Percentiles rank a stretch among this genome's conserved stretches.
phyloP scores from a whole-genome alignment of 2,329 filamentous ascomycete genomes.

The Fonsecaea erecta region DNA sequence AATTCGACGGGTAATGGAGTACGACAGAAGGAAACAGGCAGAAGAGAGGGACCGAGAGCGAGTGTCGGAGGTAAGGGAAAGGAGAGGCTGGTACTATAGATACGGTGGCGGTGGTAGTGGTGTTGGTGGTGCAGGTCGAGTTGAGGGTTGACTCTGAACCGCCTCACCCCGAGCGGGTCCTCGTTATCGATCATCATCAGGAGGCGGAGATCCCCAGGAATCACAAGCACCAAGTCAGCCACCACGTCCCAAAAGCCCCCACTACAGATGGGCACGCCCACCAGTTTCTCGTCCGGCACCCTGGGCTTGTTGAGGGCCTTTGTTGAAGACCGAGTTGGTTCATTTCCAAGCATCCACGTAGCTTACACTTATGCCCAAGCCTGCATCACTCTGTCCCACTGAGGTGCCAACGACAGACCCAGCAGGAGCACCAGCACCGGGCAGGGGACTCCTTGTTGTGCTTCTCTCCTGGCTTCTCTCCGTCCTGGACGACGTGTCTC shows the following conservation, averaged over 20 bases:
- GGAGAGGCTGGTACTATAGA: conserved; percentile 2
- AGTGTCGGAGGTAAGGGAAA: conserved; percentile 14
- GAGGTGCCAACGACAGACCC: background rate
- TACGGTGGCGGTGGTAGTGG: background rate
- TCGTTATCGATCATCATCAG: conserved; percentile 16
- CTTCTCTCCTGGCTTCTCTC: conserved; percentile 20
- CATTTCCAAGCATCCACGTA: conserved; percentile 33
- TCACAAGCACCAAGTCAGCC: conserved; percentile 9
- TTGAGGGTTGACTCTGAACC: conserved; percentile 4
- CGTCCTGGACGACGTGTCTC: conserved; percentile 10
- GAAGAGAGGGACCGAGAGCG: conserved; percentile 16
- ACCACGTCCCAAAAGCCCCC: background rate
- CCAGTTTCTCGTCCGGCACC: background rate
- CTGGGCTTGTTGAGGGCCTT: background rate
- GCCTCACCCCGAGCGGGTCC: background rate
- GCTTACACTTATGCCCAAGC: conserved; percentile 35
- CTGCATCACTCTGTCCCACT: conserved; percentile 24
- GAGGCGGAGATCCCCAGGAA: conserved; percentile 9
- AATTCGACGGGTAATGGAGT: background rate
- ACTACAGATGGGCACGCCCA: background rate
- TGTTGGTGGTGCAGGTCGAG: background rate
- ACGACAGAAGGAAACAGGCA: conserved; percentile 14
- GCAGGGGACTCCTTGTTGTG: conserved; percentile 10
- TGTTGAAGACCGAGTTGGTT: conserved; percentile 1
- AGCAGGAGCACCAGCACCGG: background rate